Conservation (phyloP, 1,284 basidiomycete species). For the Boletus holoroseus region DNA sequence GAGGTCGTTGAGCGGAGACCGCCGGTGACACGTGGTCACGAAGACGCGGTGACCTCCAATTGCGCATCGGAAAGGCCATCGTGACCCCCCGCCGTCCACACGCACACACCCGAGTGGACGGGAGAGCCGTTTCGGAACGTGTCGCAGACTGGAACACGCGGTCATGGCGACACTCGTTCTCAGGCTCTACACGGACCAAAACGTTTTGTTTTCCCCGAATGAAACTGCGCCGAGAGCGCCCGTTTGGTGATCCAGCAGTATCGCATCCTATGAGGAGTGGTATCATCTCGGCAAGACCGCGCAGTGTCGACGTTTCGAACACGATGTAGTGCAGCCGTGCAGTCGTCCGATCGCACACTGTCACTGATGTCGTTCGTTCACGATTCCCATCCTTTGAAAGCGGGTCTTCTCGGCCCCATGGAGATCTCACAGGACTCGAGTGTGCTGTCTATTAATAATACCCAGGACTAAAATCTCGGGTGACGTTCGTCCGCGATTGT, state of each 20-base stretch:
- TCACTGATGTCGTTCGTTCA: background rate
- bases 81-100: background rate
- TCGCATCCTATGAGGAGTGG: background rate
- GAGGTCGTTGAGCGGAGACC: background rate
- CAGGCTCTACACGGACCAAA: background rate
- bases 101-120: background rate
- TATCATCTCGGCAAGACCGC: background rate
- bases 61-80: background rate
- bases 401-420: slow-evolving; percentile 1
- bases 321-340: background rate
- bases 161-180: background rate
- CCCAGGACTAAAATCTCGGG: background rate
- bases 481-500: background rate
- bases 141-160: slow-evolving; percentile 12
- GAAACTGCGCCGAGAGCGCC: background rate
- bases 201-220: background rate
- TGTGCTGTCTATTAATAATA: background rate
- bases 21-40: background rate
- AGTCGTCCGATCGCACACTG: background rate
- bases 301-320: background rate
- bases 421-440: too few relatives aligned
- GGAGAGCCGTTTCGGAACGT: slow-evolving; percentile 13
- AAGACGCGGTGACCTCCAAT: slow-evolving; percentile 10
- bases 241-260: background rate
- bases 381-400: slow-evolving; percentile 5